Base-by-base conservation (phyloP, 768 basidiomycete genomes). In the Hygrocybe coccinea region DNA sequence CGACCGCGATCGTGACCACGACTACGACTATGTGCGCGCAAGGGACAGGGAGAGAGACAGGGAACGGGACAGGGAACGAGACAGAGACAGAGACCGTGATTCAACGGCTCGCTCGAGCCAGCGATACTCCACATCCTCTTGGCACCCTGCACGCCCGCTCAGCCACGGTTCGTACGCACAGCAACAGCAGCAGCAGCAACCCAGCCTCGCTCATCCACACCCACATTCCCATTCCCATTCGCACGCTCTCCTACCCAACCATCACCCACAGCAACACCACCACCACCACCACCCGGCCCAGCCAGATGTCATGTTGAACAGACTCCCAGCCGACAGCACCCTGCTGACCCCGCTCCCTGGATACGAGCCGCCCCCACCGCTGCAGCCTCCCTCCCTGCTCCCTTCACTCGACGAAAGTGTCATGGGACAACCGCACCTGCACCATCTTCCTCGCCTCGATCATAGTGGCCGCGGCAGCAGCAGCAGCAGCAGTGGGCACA, bases 261-360 rank as follows among this genome's bases (percentile, higher is more conserved):
- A 49, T 29, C 52, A 54, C 9, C 50, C 36, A 17, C 44, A 68
- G 3, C 52, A 62, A 33, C 56, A 60, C 33, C 63, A 63, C 24
- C 65, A 71, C 54, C 56, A 60, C 50, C 59, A 66, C 12, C 73
- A 71, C 54, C 61, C 69, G 41, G 65, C 71, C 37, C 67, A 55
- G 9, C 11, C 7, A 9, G 57, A 60, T 21, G 39, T 56, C 35
- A 35, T 63, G 24, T 58, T 71, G 52, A 71, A 66, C 59, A 76
- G 83, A 41, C 74, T 88, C 25, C 81, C 84, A 15, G 71, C 81
- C 29, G 79, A 83, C 62, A 87, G 83, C 68, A 87, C 84, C 22
- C 74, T 89, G 52, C 72, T 89, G 58, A 88, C 86, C 33, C 85
- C 87, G n/a, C 73, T 87, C 17, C 76, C 82, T 3, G 79, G 83